Evolutionary conservation across 2,329 filamentous ascomycete species (phyloP).

Genomic region (Chrysosporium keratinophilum): DNA sequence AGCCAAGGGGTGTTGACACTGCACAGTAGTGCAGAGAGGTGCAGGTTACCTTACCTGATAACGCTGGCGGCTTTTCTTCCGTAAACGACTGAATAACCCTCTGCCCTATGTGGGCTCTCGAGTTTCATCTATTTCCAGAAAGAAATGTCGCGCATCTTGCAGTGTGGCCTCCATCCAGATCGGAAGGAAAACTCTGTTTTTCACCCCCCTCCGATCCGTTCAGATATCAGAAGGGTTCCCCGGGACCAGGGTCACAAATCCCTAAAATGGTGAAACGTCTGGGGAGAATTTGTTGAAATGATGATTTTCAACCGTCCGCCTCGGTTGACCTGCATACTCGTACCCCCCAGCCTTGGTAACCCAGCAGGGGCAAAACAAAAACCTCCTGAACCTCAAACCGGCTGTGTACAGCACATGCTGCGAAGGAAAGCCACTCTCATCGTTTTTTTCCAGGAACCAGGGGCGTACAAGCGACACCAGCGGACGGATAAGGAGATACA

Average conservation of each 20-base stretch:
- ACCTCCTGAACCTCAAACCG: neutral
- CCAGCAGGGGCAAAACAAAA: neutral
- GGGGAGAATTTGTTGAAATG: neutral
- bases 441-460: neutral
- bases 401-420: neutral
- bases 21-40: too few relatives aligned
- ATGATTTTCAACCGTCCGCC: neutral
- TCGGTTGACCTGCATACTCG: neutral
- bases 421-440: neutral
- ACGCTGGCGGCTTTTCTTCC: neutral
- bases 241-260: neutral
- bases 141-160: slow-evolving; percentile 2
- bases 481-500: neutral
- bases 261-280: neutral
- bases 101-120: neutral
- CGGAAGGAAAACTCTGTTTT: neutral
- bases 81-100: neutral
- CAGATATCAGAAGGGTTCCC: too few relatives aligned
- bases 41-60: too few relatives aligned
- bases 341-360: neutral
- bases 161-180: neutral
- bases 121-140: neutral
- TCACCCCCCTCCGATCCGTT: neutral
- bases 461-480: neutral
- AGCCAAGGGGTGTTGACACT: too few relatives aligned